phyloP scores from a whole-genome alignment of 2,329 filamentous ascomycete species.

The Thielaviopsis musarum region DNA sequence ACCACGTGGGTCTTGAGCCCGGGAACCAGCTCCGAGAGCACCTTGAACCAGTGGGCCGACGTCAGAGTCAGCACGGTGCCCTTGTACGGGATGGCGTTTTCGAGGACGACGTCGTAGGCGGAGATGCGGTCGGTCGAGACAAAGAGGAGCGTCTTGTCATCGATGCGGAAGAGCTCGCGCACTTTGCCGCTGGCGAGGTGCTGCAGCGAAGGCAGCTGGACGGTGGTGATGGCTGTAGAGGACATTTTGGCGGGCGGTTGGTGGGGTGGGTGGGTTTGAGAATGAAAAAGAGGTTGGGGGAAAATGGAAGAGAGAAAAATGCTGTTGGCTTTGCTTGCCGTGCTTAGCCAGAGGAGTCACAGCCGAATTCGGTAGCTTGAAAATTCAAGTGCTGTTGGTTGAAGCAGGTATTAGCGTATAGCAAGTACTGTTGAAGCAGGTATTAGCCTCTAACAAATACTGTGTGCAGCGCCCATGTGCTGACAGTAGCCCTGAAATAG shows the following conservation, averaged over 20 bases:
- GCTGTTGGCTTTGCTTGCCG: no score
- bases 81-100: slow-evolving; percentile 45
- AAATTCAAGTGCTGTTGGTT: no score
- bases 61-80: slow-evolving; percentile 31
- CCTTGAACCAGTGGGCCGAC: slow-evolving; percentile 37
- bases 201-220: slow-evolving; percentile 20
- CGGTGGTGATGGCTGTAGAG: slow-evolving; percentile 16
- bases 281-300: neutral
- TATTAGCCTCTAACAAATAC: no score
- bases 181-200: slow-evolving; percentile 44
- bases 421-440: no score
- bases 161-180: slow-evolving; percentile 60
- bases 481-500: no score
- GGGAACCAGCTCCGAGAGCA: slow-evolving; percentile 28
- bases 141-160: slow-evolving; percentile 51
- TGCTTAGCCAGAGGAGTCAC: slow-evolving; percentile 4
- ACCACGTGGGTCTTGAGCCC: slow-evolving; percentile 36
- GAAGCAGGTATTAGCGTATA: no score
- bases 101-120: slow-evolving; percentile 83
- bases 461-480: no score
- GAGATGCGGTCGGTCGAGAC: slow-evolving; percentile 82
- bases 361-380: slow-evolving; percentile 6
- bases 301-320: no score
- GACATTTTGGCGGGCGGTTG: slow-evolving; percentile 1
- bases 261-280: neutral